Evolutionary conservation across 768 basidiomycete genomes (phyloP).

Genomic region (Trametes punicea): DNA sequence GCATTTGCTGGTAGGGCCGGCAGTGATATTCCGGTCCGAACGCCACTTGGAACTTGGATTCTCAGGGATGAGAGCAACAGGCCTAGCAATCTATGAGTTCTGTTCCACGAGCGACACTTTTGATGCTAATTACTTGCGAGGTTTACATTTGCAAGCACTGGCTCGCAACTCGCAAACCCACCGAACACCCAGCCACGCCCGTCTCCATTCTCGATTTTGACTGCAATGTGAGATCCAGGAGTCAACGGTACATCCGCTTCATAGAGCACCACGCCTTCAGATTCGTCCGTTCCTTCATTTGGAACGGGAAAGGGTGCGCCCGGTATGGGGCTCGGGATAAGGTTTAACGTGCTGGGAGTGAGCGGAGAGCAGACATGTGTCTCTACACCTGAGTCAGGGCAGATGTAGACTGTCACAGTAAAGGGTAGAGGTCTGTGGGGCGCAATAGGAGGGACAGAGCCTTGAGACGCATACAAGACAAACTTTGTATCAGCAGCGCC

Average conservation of each 20-base stretch:
- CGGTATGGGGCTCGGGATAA: constrained; percentile 59
- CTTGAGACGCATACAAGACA: constrained; percentile 59
- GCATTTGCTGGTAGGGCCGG: constrained; percentile 57
- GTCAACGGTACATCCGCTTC: constrained; percentile 42
- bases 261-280: constrained; percentile 67
- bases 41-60: constrained; percentile 20
- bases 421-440: constrained; percentile 49
- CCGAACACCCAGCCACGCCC: constrained; percentile 62
- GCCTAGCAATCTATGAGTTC: background rate
- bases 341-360: constrained; percentile 47
- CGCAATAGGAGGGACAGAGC: constrained; percentile 46
- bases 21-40: constrained; percentile 46
- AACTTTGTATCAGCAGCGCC: constrained; percentile 26
- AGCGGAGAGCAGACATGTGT: constrained; percentile 19
- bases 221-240: constrained; percentile 45
- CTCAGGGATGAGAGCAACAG: constrained; percentile 9
- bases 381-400: constrained; percentile 27
- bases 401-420: constrained; percentile 45
- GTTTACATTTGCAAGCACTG: constrained; percentile 32
- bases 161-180: constrained; percentile 40
- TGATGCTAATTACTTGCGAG: constrained; percentile 43
- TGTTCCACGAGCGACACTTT: background rate
- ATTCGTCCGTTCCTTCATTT: constrained; percentile 67
- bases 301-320: constrained; percentile 61
- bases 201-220: constrained; percentile 48